Evolutionary conservation across 495 filamentous ascomycete species (phyloP), one percentile per base, ranked within the genome.

Genomic region (Daldinia concentrica): DNA sequence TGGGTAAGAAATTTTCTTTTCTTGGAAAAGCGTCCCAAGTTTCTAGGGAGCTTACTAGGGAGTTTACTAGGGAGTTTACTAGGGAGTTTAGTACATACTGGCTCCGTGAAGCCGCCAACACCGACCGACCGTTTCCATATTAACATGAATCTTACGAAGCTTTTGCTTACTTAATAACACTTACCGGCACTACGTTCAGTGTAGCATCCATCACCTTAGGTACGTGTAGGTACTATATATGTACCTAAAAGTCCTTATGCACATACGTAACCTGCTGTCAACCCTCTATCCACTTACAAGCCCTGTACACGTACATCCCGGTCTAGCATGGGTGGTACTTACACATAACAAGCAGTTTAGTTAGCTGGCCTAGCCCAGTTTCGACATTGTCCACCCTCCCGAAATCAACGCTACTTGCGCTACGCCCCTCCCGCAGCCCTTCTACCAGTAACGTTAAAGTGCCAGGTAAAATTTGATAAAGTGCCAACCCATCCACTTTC

Each of bases 351-450:
- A 72, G 56, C 64, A 64, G 64, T 52, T 57, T 72, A 73, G 61
- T 59, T 66, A 69, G 50, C 66, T 69, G 55, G 61, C 30, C 66
- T 66, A 69, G 66, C 54, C 71, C 66, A 58, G 62, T 73, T 63
- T 66, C 59, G 71, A 73, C 71, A 30, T 69, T 56, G 61, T 32
- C 66, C 50, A 30, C 50, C 50, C 62, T 66, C 52, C 37, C 19
- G 32, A 48, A 48, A 64, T 59, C 69, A 61, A 72, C 69, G 59
- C 64, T 68, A 51, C 36, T 17, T 58, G 37, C 56, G 9, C 58
- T 69, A 69, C 71, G 62, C 66, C 71, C 71, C 71, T 73, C 71
- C 66, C 71, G 66, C 41, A 66, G 62, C 58, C 55, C 19, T 48
- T 55, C n/a, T n/a, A n/a, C n/a, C n/a, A n/a, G n/a, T n/a, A n/a